Percentiles rank a stretch among this genome's conserved stretches.
Conservation (phyloP, 2,329 filamentous ascomycete genomes). For the Neonectria neomacrospora region DNA sequence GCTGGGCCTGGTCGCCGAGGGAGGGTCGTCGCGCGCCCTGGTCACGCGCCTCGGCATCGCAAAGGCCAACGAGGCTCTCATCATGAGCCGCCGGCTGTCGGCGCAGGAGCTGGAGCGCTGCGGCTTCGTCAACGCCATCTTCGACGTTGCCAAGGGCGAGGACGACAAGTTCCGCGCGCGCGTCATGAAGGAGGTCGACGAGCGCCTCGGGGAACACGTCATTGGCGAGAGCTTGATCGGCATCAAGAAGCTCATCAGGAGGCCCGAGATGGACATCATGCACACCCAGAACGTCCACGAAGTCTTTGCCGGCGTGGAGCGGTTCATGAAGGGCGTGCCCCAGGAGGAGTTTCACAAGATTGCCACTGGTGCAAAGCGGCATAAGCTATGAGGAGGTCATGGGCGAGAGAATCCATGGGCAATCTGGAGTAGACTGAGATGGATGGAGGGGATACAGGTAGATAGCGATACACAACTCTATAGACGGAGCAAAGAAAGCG, state of each 20-base stretch:
- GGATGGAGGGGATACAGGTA: neutral
- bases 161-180: slow-evolving; percentile 74
- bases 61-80: slow-evolving; percentile 90
- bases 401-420: neutral
- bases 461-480: neutral
- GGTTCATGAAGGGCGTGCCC: slow-evolving; percentile 83
- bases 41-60: slow-evolving; percentile 81
- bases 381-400: slow-evolving; percentile 76
- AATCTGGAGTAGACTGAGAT: neutral
- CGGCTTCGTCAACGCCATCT: slow-evolving; percentile 89
- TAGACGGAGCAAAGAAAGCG: neutral
- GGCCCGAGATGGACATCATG: slow-evolving; percentile 76
- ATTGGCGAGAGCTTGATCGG: slow-evolving; percentile 80
- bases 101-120: slow-evolving; percentile 77
- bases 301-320: slow-evolving; percentile 85
- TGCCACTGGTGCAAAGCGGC: slow-evolving; percentile 88
- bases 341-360: slow-evolving; percentile 90
- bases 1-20: slow-evolving; percentile 90
- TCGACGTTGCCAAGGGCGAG: slow-evolving; percentile 70
- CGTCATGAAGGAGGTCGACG: slow-evolving; percentile 84
- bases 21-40: slow-evolving; percentile 81
- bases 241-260: slow-evolving; percentile 86
- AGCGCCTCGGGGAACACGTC: slow-evolving; percentile 82
- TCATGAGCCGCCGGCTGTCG: slow-evolving; percentile 85
- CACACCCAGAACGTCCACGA: slow-evolving; percentile 84